Evolutionary conservation across 495 filamentous ascomycete genomes (phyloP).

Genomic region (Emericellopsis terricola): DNA sequence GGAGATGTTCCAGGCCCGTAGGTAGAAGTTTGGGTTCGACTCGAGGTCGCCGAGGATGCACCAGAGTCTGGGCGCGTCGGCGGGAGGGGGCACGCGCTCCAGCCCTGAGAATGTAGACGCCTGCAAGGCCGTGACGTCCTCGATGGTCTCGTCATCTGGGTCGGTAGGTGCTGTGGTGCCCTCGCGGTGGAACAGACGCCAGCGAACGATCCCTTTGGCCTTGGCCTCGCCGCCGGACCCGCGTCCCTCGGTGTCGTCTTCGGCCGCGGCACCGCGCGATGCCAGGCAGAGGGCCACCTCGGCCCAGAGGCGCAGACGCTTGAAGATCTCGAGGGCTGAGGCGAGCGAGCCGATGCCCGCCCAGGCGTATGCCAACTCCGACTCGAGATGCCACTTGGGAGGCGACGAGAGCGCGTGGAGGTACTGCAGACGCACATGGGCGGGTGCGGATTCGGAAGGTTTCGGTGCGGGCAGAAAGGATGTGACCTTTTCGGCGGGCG

Average conservation of each 20-base stretch:
- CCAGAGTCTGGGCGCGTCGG: constrained; percentile 73
- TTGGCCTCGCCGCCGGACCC: constrained; percentile 49
- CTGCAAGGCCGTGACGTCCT: constrained; percentile 26
- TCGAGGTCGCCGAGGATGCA: constrained; percentile 92
- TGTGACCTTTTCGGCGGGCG: constrained; percentile 22
- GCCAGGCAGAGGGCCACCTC: constrained; percentile 82
- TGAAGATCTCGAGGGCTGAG: constrained; percentile 90
- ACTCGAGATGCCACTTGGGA: constrained; percentile 82
- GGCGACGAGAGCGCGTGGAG: constrained; percentile 69
- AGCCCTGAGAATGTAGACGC: constrained; percentile 35
- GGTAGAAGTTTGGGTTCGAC: constrained; percentile 50
- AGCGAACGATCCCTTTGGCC: constrained; percentile 52
- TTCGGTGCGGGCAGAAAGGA: constrained; percentile 74
- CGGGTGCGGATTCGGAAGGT: constrained; percentile 57
- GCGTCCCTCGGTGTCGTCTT: constrained; percentile 41
- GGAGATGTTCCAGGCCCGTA: constrained; percentile 79
- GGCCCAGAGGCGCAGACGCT: constrained; percentile 85
- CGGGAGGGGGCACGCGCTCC: constrained; percentile 48
- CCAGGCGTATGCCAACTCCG: constrained; percentile 85
- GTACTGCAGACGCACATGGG: constrained; percentile 58
- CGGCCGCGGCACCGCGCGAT: constrained; percentile 35
- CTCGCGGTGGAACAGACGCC: constrained; percentile 54
- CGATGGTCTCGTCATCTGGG: constrained; percentile 31
- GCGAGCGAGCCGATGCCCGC: constrained; percentile 68
- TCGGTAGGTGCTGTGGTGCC: constrained; percentile 10